phyloP scores from a whole-genome alignment of 371 early-diverging fungal species.

The Massospora cicadina region DNA sequence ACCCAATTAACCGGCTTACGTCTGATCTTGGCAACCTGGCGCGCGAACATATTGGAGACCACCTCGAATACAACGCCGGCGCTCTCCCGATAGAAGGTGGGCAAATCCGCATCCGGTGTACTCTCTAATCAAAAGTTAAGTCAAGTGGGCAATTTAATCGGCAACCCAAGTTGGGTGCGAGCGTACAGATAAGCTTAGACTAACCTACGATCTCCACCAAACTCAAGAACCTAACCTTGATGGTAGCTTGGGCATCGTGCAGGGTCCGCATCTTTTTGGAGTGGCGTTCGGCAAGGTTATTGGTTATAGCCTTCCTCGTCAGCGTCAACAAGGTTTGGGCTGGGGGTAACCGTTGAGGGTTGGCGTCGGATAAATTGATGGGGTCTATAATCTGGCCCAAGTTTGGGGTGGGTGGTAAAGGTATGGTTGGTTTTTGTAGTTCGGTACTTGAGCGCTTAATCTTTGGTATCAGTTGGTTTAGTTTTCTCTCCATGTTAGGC shows the following conservation, averaged over 20 bases:
- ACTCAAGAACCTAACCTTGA: neutral
- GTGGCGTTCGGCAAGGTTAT: too few relatives aligned
- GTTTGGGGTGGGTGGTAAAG: too few relatives aligned
- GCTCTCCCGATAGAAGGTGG: neutral
- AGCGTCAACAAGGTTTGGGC: too few relatives aligned
- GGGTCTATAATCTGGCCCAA: too few relatives aligned
- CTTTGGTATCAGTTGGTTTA: too few relatives aligned
- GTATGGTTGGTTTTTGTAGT: too few relatives aligned
- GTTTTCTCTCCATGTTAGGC: too few relatives aligned
- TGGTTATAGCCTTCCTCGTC: too few relatives aligned
- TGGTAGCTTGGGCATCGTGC: neutral
- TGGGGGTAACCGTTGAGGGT: too few relatives aligned
- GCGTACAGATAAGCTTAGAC: neutral
- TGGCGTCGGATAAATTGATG: too few relatives aligned
- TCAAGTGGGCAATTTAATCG: neutral
- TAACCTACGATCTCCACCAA: neutral
- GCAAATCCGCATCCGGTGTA: neutral
- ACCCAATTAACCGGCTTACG: neutral
- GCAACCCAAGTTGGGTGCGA: neutral
- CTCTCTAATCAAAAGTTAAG: neutral
- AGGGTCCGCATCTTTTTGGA: neutral
- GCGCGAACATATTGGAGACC: neutral
- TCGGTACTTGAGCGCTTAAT: too few relatives aligned
- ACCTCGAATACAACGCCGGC: neutral
- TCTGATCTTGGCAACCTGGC: slow-evolving; percentile 4